Conservation (phyloP, 345 rosid species). For the Brassica cretica region DNA sequence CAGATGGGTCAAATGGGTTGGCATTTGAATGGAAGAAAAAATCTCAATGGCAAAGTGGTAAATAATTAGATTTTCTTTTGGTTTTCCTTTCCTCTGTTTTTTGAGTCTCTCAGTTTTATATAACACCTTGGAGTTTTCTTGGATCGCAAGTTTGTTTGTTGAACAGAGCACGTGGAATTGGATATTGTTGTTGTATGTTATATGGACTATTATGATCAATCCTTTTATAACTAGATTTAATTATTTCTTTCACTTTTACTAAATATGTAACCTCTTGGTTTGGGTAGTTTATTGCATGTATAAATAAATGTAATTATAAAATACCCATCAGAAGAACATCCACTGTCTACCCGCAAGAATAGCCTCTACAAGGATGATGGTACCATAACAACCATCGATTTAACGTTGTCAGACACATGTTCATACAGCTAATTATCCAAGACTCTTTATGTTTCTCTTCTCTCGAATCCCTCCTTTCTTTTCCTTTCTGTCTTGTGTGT, state of each 20-base stretch:
- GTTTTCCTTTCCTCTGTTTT: constrained; percentile 3
- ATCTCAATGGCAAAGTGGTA: constrained; percentile 36
- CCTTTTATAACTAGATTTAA: constrained; percentile 22
- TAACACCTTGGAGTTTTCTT: constrained; percentile 29
- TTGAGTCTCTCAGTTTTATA: constrained; percentile 17
- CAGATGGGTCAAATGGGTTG: constrained; percentile 99
- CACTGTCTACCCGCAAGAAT: background rate
- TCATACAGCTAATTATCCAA: too few relatives aligned
- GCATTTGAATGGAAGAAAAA: constrained; percentile 51
- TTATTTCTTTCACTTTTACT: background rate
- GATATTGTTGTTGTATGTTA: constrained; percentile 35
- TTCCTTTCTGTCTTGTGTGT: too few relatives aligned
- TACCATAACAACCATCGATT: background rate
- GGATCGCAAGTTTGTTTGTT: constrained; percentile 32
- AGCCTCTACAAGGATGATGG: background rate
- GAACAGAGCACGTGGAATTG: constrained; percentile 15
- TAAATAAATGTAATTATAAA: too few relatives aligned
- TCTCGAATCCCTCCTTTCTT: too few relatives aligned
- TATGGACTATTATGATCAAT: constrained; percentile 23
- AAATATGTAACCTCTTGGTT: background rate
- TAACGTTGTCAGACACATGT: background rate
- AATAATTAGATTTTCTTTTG: constrained; percentile 33
- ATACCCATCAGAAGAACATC: background rate
- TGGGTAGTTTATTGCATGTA: background rate
- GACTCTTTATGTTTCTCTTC: too few relatives aligned